Evolutionary conservation across 2,329 filamentous ascomycete species (phyloP), one percentile per base, ranked within the genome.

Genomic region (Epichloe baconii): DNA sequence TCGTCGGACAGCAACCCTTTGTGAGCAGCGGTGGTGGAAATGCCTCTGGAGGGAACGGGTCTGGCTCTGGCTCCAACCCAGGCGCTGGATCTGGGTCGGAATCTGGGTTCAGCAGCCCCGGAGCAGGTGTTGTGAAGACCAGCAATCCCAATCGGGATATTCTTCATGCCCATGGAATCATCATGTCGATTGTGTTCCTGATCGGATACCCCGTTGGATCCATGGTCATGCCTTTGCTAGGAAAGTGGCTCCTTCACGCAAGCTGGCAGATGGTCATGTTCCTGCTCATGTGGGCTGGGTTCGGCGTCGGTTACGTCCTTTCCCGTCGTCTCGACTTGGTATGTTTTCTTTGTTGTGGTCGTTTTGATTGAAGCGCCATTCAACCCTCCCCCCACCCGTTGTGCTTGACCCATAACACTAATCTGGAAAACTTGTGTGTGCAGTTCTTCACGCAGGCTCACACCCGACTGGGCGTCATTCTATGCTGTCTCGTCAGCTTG

Each of bases 171-270:
- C 80, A 83, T 54, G 81, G 79, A 47, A 69, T 80, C 56, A 66
- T 84, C 58, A 80, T 84, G 79, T 72, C 74, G 26, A 60, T 83
- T 44, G 74, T 77, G 17, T 80, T 83, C 56, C 71, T 77, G 3
- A 58, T 77, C 12, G 65, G 81, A 21, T 83, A 81, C 55, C 82
- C 82, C 1, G 56, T 82, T 3, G 82, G 80, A 5, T 72, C 80
- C 8, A 66, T 79, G 3, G 61, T 82, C 41, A 82, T 84, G 74
- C 77, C 80, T 3, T 54, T 83, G 3, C 54, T 81, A 6, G 74
- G 76, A 44, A 76, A 71, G 45, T 82, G 75, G 75, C 61, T 73
- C 49, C 56, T 79, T n/a, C 82, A 85, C 59, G 77, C 71, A 6
- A 64, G 64, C 8, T 74, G 76, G 64, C 81, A 85, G 62, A 57